Conservation (phyloP, 306 rosid genomes). For the Canavalia ensiformis region DNA sequence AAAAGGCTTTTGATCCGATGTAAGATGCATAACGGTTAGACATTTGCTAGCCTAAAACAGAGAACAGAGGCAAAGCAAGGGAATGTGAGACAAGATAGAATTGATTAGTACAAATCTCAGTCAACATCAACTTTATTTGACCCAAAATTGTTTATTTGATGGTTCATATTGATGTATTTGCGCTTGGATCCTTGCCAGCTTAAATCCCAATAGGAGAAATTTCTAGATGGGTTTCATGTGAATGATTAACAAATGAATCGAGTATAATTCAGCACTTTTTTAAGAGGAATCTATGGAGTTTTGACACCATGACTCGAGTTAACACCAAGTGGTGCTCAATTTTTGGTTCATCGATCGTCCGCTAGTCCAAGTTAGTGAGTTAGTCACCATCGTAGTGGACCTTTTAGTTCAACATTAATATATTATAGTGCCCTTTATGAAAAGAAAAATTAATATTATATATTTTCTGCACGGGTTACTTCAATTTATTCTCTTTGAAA, state of each 20-base stretch:
- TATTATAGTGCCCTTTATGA: constrained; percentile 48
- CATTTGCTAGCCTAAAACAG: too few relatives aligned
- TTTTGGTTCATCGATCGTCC: constrained; percentile 47
- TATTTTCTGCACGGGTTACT: constrained; percentile 32
- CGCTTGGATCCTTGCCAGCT: constrained; percentile 43
- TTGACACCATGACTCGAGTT: constrained; percentile 33
- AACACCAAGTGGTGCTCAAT: constrained; percentile 42
- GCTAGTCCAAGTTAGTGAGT: constrained; percentile 54
- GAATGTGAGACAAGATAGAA: too few relatives aligned
- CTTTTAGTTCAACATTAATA: constrained; percentile 58
- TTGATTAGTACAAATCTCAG: too few relatives aligned
- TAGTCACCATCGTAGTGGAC: constrained; percentile 72
- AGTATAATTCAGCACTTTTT: constrained; percentile 37
- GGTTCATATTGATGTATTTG: too few relatives aligned
- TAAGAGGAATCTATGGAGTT: constrained; percentile 43
- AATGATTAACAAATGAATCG: constrained; percentile 30
- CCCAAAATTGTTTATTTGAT: too few relatives aligned
- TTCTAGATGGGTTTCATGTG: constrained; percentile 53
- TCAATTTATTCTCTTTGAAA: constrained; percentile 53
- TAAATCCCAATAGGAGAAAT: constrained; percentile 32
- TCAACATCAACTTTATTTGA: too few relatives aligned
- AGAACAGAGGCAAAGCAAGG: too few relatives aligned
- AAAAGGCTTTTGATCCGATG: too few relatives aligned
- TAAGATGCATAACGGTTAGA: too few relatives aligned
- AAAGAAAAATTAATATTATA: not conserved